These are phyloP conservation scores for Candida wancherniae DNA, from an alignment of 805 yeast genomes.

Conservation along the genomic window DNA sequence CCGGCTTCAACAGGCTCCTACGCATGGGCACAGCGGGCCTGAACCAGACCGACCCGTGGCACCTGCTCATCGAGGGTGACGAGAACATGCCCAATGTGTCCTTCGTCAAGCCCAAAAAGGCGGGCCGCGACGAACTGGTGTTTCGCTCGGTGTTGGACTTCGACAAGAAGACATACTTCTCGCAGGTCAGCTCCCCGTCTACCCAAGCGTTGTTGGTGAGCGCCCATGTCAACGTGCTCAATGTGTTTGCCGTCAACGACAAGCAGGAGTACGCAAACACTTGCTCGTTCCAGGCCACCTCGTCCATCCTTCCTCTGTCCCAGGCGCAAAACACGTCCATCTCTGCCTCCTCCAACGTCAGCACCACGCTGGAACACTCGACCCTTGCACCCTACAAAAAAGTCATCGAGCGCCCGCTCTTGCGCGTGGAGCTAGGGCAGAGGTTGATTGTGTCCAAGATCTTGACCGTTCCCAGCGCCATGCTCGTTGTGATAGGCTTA, in stretches of 20 bases:
- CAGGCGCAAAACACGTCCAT: conserved; percentile 2
- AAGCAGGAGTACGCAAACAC: conserved; percentile 22
- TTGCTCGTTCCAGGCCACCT: conserved; percentile 15
- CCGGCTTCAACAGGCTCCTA: conserved; percentile 27
- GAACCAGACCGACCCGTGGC: conserved; percentile 2
- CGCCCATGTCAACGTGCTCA: conserved; percentile 48
- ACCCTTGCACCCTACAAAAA: conserved; percentile 21
- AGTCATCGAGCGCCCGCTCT: conserved; percentile 41
- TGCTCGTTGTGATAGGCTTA: conserved; percentile 58
- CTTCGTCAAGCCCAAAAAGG: conserved; percentile 2
- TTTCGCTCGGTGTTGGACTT: conserved; percentile 27
- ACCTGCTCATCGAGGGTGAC: conserved; percentile 2
- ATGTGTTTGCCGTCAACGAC: conserved; percentile 37
- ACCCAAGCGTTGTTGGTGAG: conserved; percentile 38
- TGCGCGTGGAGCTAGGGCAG: conserved; percentile 37
- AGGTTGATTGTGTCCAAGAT: conserved; percentile 38
- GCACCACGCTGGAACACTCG: conserved; percentile 7
- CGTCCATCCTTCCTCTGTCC: conserved; percentile 18
- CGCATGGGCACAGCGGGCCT: conserved; percentile 10
- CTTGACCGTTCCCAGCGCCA: conserved; percentile 27
- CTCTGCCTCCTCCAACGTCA: conserved; percentile 10
- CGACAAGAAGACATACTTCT: conserved; percentile 27
- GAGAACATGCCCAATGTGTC: conserved; percentile 1
- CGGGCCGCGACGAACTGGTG: conserved; percentile 3
- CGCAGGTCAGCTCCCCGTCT: conserved; percentile 24